Conservation (phyloP, 192 early-diverging fungal species). For the Coemansia sp. region DNA sequence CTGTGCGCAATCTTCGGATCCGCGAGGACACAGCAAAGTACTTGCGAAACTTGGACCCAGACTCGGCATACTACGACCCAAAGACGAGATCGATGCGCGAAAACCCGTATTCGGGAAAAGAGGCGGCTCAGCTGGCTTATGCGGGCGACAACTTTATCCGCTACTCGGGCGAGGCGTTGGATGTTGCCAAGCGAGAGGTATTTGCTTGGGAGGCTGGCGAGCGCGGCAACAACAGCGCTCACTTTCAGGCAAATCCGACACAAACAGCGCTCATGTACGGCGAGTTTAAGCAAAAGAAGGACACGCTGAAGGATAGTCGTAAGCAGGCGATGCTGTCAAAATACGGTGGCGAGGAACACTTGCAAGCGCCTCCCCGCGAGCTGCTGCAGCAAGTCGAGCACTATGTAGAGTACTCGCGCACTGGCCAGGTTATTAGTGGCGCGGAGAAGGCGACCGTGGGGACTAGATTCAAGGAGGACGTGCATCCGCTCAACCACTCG, state of each 20-base stretch:
- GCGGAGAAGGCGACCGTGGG: slow-evolving; percentile 70
- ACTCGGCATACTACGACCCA: slow-evolving; percentile 98
- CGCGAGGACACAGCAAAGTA: slow-evolving; percentile 99
- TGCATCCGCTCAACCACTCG: slow-evolving; percentile 80
- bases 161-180: slow-evolving; percentile 82
- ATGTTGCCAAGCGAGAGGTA: slow-evolving; percentile 81
- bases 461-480: slow-evolving; percentile 92
- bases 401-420: slow-evolving; percentile 96
- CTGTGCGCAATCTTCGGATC: slow-evolving; percentile 96
- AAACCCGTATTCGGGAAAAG: slow-evolving; percentile 80
- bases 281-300: slow-evolving; percentile 84
- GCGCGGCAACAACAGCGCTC: slow-evolving; percentile 76
- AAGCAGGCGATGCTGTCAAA: slow-evolving; percentile 80
- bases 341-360: slow-evolving; percentile 96
- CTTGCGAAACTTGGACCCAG: slow-evolving; percentile 90
- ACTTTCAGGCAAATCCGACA: slow-evolving; percentile 95
- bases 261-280: slow-evolving; percentile 90
- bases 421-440: slow-evolving; percentile 86
- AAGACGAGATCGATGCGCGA: slow-evolving; percentile 99
- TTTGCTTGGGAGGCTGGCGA: slow-evolving; percentile 95
- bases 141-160: slow-evolving; percentile 95
- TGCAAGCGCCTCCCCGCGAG: slow-evolving; percentile 87
- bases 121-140: slow-evolving; percentile 57
- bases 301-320: slow-evolving; percentile 68
- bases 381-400: slow-evolving; percentile 90